phyloP scores from a whole-genome alignment of 768 basidiomycete genomes.

The Lactarius sanguifluus region DNA sequence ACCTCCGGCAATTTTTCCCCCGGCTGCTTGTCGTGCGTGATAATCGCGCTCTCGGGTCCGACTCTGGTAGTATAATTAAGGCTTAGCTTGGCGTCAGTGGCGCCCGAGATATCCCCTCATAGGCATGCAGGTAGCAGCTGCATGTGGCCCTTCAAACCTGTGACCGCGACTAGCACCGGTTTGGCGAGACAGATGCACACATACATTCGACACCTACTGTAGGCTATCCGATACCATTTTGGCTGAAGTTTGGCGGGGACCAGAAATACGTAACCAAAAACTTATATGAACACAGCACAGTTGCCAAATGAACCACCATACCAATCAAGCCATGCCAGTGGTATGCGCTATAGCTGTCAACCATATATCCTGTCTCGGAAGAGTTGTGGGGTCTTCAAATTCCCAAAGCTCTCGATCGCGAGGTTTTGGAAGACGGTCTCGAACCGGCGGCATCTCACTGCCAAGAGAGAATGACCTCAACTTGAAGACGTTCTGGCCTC shows the following conservation, averaged over 20 bases:
- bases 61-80: neutral
- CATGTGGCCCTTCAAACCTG: neutral
- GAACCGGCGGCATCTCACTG: neutral
- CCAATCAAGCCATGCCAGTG: neutral
- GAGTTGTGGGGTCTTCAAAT: neutral
- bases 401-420: neutral
- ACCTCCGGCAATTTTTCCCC: neutral
- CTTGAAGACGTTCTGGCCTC: no score
- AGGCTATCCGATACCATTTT: neutral
- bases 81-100: neutral
- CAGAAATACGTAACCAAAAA: no score
- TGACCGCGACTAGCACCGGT: neutral
- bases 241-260: neutral
- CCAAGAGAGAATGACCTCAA: no score
- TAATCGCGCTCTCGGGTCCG: neutral
- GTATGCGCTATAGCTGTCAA: neutral
- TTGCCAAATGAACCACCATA: no score
- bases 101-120: neutral
- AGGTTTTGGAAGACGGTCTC: neutral
- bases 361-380: neutral
- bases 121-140: neutral
- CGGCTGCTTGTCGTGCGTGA: neutral
- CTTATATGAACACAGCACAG: no score
- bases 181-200: neutral
- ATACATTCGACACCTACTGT: no score